Conservation (phyloP, 179 eudicot species). For the Patellifolia procumbens region DNA sequence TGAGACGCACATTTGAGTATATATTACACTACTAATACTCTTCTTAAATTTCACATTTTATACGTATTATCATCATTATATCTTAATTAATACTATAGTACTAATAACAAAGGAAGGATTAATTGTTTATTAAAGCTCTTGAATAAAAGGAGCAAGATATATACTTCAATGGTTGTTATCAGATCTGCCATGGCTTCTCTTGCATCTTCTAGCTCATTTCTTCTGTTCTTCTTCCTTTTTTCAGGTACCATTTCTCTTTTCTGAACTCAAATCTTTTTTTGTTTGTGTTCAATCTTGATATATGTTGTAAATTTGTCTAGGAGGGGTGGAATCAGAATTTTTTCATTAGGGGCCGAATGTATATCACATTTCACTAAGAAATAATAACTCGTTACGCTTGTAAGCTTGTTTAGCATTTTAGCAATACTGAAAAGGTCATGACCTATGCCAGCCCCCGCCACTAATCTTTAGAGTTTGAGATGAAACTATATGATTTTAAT, state of each 20-base stretch:
- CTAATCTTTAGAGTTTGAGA: no score
- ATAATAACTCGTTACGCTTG: no score
- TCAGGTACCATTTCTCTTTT: slow-evolving; percentile 22
- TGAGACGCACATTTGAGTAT: slow-evolving; percentile 4
- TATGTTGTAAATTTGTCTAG: no score
- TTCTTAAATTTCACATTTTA: background rate
- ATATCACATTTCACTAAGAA: no score
- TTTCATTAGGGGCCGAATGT: no score
- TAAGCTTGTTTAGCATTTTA: no score
- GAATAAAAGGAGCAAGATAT: no score
- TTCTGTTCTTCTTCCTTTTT: slow-evolving; percentile 17
- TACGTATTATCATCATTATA: background rate
- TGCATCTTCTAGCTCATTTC: background rate
- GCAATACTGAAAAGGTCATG: no score
- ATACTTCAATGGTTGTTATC: slow-evolving; percentile 2
- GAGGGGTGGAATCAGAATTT: no score
- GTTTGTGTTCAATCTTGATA: background rate
- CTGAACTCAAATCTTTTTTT: background rate
- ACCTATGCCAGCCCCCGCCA: no score
- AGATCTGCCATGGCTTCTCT: slow-evolving; percentile 25
- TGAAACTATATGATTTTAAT: no score
- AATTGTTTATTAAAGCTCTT: no score
- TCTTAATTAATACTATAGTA: background rate
- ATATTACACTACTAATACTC: background rate
- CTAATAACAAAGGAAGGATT: background rate